A percentile compares a stretch with the other conserved stretches of the same genome.
Evolutionary conservation across 2,329 filamentous ascomycete species (phyloP).

Genomic region (Periconia digitata): DNA sequence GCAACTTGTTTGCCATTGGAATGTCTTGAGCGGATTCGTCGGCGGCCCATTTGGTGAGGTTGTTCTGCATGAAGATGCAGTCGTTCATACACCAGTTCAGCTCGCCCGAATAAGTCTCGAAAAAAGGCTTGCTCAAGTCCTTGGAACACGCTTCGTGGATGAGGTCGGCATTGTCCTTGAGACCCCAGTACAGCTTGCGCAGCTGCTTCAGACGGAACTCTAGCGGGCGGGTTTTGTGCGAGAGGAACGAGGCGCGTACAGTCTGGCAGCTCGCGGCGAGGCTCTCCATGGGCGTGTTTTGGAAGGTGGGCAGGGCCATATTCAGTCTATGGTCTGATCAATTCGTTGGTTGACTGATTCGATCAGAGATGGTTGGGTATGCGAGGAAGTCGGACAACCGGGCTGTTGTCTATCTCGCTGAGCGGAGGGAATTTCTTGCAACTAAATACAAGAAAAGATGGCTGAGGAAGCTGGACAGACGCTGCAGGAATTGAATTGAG

Average conservation of each 20-base stretch:
- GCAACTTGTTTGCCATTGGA: constrained; percentile 64
- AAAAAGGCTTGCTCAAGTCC: constrained; percentile 77
- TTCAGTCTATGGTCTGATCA: too few relatives aligned
- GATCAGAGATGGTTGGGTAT: too few relatives aligned
- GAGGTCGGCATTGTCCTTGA: constrained; percentile 74
- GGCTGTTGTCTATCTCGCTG: too few relatives aligned
- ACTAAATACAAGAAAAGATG: background rate
- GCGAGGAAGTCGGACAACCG: too few relatives aligned
- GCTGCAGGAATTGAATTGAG: too few relatives aligned
- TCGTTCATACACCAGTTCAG: constrained; percentile 79
- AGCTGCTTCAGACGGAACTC: constrained; percentile 84
- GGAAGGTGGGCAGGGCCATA: constrained; percentile 30
- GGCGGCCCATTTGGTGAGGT: constrained; percentile 78
- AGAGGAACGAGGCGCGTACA: constrained; percentile 69
- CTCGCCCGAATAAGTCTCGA: constrained; percentile 75
- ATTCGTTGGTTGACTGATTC: too few relatives aligned
- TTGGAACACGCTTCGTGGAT: constrained; percentile 73
- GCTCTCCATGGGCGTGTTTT: constrained; percentile 39
- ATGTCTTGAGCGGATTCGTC: constrained; percentile 77
- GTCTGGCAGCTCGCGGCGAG: constrained; percentile 47
- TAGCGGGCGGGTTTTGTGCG: constrained; percentile 79
- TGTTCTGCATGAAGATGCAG: constrained; percentile 74
- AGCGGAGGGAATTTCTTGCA: background rate
- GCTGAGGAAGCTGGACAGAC: too few relatives aligned
- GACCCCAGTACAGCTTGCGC: constrained; percentile 90